phyloP scores from a whole-genome alignment of 352 stramenopile species.

The Phytophthora pisi region DNA sequence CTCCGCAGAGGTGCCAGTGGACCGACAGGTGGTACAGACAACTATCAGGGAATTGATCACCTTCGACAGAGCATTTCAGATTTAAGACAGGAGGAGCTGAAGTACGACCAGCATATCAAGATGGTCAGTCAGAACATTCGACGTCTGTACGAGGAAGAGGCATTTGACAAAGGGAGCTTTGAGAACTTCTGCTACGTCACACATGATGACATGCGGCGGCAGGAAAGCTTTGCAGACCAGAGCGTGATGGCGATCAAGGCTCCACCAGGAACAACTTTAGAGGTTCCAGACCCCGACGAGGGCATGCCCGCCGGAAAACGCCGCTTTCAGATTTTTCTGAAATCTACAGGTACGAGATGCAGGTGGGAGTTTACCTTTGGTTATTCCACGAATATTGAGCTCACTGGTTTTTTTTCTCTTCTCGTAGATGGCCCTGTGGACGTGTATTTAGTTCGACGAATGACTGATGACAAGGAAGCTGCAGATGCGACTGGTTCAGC shows the following conservation, averaged over 20 bases:
- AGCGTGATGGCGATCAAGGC: conserved; percentile 95
- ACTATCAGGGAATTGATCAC: conserved; percentile 72
- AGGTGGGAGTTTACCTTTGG: background rate
- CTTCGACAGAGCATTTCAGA: conserved; percentile 80
- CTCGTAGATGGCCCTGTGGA: conserved; percentile 84
- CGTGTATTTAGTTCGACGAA: conserved; percentile 88
- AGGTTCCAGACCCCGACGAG: conserved; percentile 95
- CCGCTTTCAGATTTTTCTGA: conserved; percentile 96
- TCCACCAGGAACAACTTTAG: conserved; percentile 92
- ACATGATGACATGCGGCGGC: conserved; percentile 86
- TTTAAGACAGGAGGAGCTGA: conserved; percentile 81
- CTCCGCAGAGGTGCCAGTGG: conserved; percentile 58
- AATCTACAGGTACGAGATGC: conserved; percentile 67
- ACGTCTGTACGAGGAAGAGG: conserved; percentile 84
- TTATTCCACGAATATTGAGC: background rate
- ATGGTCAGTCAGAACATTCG: conserved; percentile 83
- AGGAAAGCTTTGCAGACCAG: conserved; percentile 87
- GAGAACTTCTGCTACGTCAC: conserved; percentile 88
- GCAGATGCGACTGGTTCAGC: conserved; percentile 19
- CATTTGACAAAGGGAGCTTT: conserved; percentile 75
- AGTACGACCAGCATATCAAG: conserved; percentile 87
- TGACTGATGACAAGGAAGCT: conserved; percentile 51
- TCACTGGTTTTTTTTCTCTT: conserved; percentile 1
- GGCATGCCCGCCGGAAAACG: conserved; percentile 89
- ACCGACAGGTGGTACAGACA: conserved; percentile 49